Evolutionary conservation across 225 moss, liverwort and hornwort species (phyloP).

Genomic region (Pseudisothecium myosuroides): DNA sequence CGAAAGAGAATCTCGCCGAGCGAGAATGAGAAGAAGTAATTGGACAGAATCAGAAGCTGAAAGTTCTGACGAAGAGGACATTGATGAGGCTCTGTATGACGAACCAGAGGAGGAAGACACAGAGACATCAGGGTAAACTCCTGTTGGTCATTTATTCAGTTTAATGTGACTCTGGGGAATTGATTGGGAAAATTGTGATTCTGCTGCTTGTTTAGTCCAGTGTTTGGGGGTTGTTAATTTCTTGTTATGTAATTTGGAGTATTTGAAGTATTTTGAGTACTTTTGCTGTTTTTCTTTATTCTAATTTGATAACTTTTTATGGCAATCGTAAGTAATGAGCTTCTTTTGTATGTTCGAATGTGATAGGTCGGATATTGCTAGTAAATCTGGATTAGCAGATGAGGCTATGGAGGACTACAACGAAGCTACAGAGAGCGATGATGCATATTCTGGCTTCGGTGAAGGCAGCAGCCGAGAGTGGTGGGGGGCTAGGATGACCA

Average conservation of each 20-base stretch:
- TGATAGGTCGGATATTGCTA: conserved; percentile 72
- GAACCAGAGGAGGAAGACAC: conserved; percentile 94
- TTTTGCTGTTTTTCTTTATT: not conserved
- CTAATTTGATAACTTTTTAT: not conserved
- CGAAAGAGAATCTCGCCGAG: conserved; percentile 44
- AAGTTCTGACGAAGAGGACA: conserved; percentile 77
- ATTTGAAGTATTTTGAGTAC: not conserved
- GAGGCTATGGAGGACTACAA: conserved; percentile 64
- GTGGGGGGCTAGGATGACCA: conserved; percentile 99
- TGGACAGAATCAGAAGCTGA: conserved; percentile 81
- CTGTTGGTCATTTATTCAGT: not conserved
- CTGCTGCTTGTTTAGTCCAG: not conserved
- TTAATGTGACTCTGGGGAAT: not conserved
- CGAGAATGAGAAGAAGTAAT: conserved; percentile 49
- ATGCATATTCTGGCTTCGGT: conserved; percentile 43
- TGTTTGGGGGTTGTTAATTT: not conserved
- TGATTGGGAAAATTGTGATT: not conserved
- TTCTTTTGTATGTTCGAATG: not conserved
- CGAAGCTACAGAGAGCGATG: conserved; percentile 67
- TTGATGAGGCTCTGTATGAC: conserved; percentile 51
- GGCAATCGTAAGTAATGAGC: not conserved
- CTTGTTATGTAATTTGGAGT: not conserved
- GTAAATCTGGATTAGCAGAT: conserved; percentile 92
- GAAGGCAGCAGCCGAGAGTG: conserved; percentile 47
- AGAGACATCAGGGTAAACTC: conserved; percentile 58